Evolutionary conservation across 129 eudicot genomes (phyloP), one percentile per base, ranked within the genome.

Genomic region (Pittosporum tobira): DNA sequence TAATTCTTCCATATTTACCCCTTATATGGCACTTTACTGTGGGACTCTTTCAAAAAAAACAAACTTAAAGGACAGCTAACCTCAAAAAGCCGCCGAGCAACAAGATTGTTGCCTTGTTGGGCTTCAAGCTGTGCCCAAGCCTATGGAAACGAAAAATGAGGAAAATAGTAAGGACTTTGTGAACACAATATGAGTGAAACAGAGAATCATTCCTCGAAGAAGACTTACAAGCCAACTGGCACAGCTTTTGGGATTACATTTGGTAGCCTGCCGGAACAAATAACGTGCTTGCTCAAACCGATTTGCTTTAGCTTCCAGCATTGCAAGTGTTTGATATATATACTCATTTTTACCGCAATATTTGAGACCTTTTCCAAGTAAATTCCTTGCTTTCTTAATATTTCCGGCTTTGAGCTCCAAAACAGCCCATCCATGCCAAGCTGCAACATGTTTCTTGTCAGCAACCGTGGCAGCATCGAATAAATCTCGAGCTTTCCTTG

Each of bases 381-480:
- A 94, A 74, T 76, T 69, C 64, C 99, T 74, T 45, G 95, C 95
- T 66, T 91, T 91, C 54, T 79, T 83, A 24, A 83, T 75, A 55
- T 91, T 91, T 42, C 96, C 96, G 22, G 77, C 83, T 61, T 87
- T 83, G 24, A 87, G 74, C 67, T 91, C 99, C 82, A 91, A 71
- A 5, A 87, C 81, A 3, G 96, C 99, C 99, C 99, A 91, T 74
- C 99, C 99, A 74, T 91, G 99, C 99, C 99, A 91, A 19, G 96
- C 99, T 48, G 88, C 99, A 58, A 83, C 61, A 67, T 91, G 99
- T 74, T 63, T 91, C 78, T 81, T 91, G 58, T 91, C 94, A 45
- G 99, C 99, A 72, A 91, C 99, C 25, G 99, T 91, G 71, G 99
- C 90, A 36, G 99, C 98, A 79, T 91, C 98, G 67, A 91, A 91